Conservation (phyloP, 371 early-diverging fungal genomes). For the Fennellomyces sp. region DNA sequence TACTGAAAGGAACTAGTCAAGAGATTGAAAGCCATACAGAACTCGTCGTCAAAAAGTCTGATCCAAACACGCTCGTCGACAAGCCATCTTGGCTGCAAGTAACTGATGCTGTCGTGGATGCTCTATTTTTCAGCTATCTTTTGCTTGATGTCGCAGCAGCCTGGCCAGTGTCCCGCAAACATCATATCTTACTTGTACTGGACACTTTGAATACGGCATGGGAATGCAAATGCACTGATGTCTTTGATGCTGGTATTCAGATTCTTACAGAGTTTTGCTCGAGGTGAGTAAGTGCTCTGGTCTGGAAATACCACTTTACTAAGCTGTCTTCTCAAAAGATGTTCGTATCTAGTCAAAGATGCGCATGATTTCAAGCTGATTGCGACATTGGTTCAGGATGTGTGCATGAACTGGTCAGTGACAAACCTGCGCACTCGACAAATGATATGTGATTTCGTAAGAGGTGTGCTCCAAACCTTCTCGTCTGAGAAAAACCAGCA, state of each 20-base stretch:
- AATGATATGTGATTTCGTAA: slow-evolving; percentile 12
- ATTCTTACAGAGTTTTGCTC: slow-evolving; percentile 28
- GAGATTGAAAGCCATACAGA: background rate
- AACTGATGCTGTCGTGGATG: slow-evolving; percentile 6
- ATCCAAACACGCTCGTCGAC: background rate
- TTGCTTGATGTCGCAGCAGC: slow-evolving; percentile 24
- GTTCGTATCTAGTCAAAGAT: background rate
- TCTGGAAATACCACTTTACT: background rate
- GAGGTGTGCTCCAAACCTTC: background rate
- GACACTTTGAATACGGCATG: slow-evolving; percentile 14
- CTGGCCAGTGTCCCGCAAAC: slow-evolving; percentile 13
- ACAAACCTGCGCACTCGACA: slow-evolving; percentile 19
- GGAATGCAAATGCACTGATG: slow-evolving; percentile 18
- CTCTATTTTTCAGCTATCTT: slow-evolving; percentile 25
- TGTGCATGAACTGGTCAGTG: slow-evolving; percentile 22
- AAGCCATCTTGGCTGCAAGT: background rate
- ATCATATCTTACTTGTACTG: slow-evolving; percentile 4
- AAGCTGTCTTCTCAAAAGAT: background rate
- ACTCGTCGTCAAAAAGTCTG: too few relatives aligned
- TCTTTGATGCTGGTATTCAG: slow-evolving; percentile 24
- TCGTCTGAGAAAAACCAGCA: too few relatives aligned
- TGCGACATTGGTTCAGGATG: slow-evolving; percentile 12
- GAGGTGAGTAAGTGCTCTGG: slow-evolving; percentile 14
- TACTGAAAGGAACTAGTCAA: background rate
- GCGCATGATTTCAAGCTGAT: slow-evolving; percentile 5